Conservation (phyloP, 1,284 basidiomycete species). For the Microbotryum violaceum region DNA sequence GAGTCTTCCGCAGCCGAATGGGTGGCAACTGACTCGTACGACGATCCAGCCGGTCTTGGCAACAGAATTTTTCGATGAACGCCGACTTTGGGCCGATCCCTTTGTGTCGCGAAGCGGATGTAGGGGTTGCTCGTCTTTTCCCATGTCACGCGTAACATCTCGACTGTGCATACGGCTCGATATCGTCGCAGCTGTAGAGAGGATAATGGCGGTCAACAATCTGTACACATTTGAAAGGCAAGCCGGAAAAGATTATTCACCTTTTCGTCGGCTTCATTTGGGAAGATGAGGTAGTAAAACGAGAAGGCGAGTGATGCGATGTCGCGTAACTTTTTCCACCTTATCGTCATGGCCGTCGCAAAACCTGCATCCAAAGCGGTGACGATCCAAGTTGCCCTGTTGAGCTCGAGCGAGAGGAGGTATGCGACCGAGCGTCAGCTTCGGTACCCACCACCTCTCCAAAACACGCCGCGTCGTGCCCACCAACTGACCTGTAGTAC, state of each 20-base stretch:
- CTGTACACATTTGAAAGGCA: background rate
- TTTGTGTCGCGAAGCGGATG: slow-evolving; percentile 58
- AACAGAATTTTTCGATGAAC: slow-evolving; percentile 70
- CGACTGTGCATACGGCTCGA: slow-evolving; percentile 85
- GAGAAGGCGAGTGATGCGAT: slow-evolving; percentile 57
- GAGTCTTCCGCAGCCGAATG: too few relatives aligned
- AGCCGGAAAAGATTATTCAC: slow-evolving; percentile 42
- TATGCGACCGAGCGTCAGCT: background rate
- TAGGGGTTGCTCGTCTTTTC: slow-evolving; percentile 90
- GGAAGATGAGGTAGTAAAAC: slow-evolving; percentile 86
- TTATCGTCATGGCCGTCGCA: slow-evolving; percentile 85
- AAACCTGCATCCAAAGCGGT: slow-evolving; percentile 96
- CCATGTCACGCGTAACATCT: slow-evolving; percentile 92
- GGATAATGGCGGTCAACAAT: background rate
- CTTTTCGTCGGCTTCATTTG: slow-evolving; percentile 89
- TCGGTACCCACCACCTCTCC: too few relatives aligned
- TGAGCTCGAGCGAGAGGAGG: background rate
- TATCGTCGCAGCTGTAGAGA: slow-evolving; percentile 67
- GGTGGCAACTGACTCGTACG: slow-evolving; percentile 45
- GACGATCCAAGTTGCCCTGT: slow-evolving; percentile 90
- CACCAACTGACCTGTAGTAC: slow-evolving; percentile 47
- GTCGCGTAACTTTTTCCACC: slow-evolving; percentile 86
- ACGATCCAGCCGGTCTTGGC: slow-evolving; percentile 66
- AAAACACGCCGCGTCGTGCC: too few relatives aligned
- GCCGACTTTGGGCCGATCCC: slow-evolving; percentile 54